These are phyloP conservation scores for Gastrolobium bilobum DNA, from an alignment of 306 rosid species.

Conservation along the genomic window DNA sequence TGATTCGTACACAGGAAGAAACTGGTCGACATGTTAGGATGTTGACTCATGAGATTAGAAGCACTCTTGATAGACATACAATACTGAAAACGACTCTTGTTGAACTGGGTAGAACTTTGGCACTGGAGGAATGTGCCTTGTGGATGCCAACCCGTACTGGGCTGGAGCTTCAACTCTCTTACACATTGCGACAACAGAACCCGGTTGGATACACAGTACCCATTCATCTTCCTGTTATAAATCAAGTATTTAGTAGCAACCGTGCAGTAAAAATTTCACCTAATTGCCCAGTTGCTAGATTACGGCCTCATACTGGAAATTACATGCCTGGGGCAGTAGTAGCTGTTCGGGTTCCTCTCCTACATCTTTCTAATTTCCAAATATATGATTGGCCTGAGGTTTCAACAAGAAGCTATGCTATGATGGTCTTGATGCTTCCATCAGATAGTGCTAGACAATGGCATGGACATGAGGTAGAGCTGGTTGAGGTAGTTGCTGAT, in stretches of 20 bases:
- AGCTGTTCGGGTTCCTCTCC: constrained; percentile 94
- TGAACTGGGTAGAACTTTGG: constrained; percentile 90
- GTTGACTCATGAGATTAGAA: constrained; percentile 85
- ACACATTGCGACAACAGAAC: constrained; percentile 92
- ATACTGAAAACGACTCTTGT: constrained; percentile 79
- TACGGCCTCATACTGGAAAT: constrained; percentile 76
- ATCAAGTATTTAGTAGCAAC: constrained; percentile 83
- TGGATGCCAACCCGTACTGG: constrained; percentile 99
- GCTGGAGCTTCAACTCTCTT: constrained; percentile 94
- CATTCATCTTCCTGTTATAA: constrained; percentile 91
- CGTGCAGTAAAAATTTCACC: constrained; percentile 78
- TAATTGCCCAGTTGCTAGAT: constrained; percentile 85
- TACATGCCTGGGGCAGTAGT: constrained; percentile 88
- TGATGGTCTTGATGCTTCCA: constrained; percentile 99
- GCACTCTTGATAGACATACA: constrained; percentile 82
- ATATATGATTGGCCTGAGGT: constrained; percentile 98
- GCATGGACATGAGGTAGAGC: constrained; percentile 92
- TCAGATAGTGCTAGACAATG: constrained; percentile 94
- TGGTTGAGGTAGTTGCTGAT: constrained; percentile 99
- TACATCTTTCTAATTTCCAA: constrained; percentile 95
- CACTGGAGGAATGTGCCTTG: constrained; percentile 91
- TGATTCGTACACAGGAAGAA: constrained; percentile 85
- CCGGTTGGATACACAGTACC: constrained; percentile 95
- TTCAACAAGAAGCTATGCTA: constrained; percentile 87
- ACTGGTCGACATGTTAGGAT: constrained; percentile 88